Base-by-base conservation (phyloP, 148 eudicot genomes). In the Rhododendron henanense region DNA sequence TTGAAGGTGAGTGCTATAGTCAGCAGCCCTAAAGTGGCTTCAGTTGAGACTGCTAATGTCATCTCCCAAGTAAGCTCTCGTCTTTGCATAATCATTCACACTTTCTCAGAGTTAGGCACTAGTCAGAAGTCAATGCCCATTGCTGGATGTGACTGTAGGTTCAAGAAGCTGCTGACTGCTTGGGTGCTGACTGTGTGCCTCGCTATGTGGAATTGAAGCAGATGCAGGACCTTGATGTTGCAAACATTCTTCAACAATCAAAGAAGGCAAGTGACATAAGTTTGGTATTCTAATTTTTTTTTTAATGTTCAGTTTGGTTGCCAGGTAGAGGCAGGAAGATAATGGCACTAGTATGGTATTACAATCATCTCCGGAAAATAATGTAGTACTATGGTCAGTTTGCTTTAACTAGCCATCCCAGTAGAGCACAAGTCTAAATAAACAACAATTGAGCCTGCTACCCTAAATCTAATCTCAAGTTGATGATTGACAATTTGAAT, bases 121-220 rank as follows among this genome's bases (percentile, higher is more conserved):
- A 10, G 78, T 67, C 28, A 41, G 83, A 47, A 74, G 51, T 28
- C 76, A 19, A 83, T 53, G 33, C 45, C 18, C 55, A 74, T 31
- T 28, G 76, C 78, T 79, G 85, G 73, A 18, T 81, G 55, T 53
- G 50, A 44, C 25, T 85, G 73, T 89, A 97, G 99, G 94, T 94
- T 84, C 99, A 97, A 92, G 99, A 95, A 93, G 98, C 96, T 86
- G 98, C 99, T 81, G 96, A 94, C 88, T 93, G 94, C 87, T 90
- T 97, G 87, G 98, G 96, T 28, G 98, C 98, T 67, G 98, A 94
- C 73, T 90, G 94, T 90, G 94, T 93, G 76, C 98, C 99, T 59
- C 98, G 94, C 78, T 89, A 93, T 87, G 96, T 97, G 85, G 93
- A 93, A 87, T 83, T 87, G 84, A 94, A 94, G 94, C 91, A 94